phyloP scores from a whole-genome alignment of 2,329 filamentous ascomycete species.

The Trichoderma sp. region DNA sequence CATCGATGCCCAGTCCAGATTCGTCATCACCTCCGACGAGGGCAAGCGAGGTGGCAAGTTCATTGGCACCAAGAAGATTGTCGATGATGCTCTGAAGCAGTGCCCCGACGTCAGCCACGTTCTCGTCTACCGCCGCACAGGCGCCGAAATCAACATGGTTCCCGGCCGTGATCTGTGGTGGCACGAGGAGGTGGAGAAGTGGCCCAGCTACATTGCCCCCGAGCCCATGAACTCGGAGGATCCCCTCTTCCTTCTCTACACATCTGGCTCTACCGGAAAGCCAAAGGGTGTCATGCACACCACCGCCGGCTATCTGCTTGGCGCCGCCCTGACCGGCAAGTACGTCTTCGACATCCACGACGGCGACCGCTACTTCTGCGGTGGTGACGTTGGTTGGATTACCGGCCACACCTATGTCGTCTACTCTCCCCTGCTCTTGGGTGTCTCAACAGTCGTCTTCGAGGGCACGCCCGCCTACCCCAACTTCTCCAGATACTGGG shows the following conservation, averaged over 20 bases:
- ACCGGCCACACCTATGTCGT: conserved; percentile 98
- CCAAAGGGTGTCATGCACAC: conserved; percentile 99
- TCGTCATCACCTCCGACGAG: conserved; percentile 96
- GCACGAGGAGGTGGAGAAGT: conserved; percentile 98
- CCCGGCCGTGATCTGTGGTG: conserved; percentile 90
- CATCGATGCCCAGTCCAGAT: conserved; percentile 82
- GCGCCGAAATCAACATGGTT: conserved; percentile 88
- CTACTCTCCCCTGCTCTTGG: conserved; percentile 88
- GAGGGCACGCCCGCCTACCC: conserved; percentile 97
- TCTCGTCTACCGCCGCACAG: conserved; percentile 93
- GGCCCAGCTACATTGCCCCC: conserved; percentile 85
- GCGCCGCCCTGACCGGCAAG: conserved; percentile 90
- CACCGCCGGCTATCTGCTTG: conserved; percentile 90
- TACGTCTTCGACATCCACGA: conserved; percentile 99
- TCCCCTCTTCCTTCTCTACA: conserved; percentile 95
- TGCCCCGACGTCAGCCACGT: conserved; percentile 84
- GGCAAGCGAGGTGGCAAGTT: conserved; percentile 96
- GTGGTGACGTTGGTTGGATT: conserved; percentile 98
- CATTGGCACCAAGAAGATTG: conserved; percentile 98
- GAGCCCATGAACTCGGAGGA: conserved; percentile 91
- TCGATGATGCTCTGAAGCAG: conserved; percentile 94
- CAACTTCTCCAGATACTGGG: conserved; percentile 98
- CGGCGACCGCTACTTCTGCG: conserved; percentile 92
- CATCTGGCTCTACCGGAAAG: conserved; percentile 95
- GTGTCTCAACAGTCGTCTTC: conserved; percentile 92